Percentiles rank a stretch among this genome's conserved stretches.
These are phyloP conservation scores for Pleurotus djamor DNA, from an alignment of 768 basidiomycete genomes.

Conservation along the genomic window DNA sequence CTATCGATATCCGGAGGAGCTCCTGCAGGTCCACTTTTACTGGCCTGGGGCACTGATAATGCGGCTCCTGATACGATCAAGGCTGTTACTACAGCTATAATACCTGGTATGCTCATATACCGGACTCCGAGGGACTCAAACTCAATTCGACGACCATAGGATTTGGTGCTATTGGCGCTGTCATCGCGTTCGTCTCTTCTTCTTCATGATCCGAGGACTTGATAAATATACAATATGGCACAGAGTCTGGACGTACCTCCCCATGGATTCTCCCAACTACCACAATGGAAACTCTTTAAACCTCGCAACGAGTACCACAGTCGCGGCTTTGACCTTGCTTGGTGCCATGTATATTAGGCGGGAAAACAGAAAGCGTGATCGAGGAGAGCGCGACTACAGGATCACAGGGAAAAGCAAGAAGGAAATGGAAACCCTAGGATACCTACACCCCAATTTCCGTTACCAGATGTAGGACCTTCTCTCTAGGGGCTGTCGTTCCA, in stretches of 20 bases:
- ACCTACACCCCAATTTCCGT: constrained; percentile 42
- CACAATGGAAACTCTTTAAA: constrained; percentile 47
- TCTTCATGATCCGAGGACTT: neutral
- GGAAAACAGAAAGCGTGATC: constrained; percentile 41
- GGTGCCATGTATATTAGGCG: constrained; percentile 31
- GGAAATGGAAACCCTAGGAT: constrained; percentile 38
- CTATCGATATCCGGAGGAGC: constrained; percentile 36
- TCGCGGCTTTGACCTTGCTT: constrained; percentile 26
- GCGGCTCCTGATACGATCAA: constrained; percentile 47
- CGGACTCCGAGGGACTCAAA: neutral
- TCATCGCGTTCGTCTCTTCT: constrained; percentile 35
- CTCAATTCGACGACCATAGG: constrained; percentile 16
- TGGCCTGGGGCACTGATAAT: constrained; percentile 48
- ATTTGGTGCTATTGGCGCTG: constrained; percentile 39
- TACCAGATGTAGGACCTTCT: constrained; percentile 30
- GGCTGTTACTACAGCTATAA: constrained; percentile 40
- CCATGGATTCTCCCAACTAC: constrained; percentile 41
- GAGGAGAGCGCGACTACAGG: constrained; percentile 39
- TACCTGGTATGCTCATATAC: constrained; percentile 28
- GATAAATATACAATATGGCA: neutral
- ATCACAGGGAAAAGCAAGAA: constrained; percentile 32
- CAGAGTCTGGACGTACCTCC: constrained; percentile 48
- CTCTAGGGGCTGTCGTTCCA: neutral
- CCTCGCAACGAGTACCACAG: constrained; percentile 31
- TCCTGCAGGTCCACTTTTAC: constrained; percentile 35